Evolutionary conservation across 495 filamentous ascomycete species (phyloP), one percentile per base, ranked within the genome.

Genomic region (Hyphodiscus hymeniophilus): DNA sequence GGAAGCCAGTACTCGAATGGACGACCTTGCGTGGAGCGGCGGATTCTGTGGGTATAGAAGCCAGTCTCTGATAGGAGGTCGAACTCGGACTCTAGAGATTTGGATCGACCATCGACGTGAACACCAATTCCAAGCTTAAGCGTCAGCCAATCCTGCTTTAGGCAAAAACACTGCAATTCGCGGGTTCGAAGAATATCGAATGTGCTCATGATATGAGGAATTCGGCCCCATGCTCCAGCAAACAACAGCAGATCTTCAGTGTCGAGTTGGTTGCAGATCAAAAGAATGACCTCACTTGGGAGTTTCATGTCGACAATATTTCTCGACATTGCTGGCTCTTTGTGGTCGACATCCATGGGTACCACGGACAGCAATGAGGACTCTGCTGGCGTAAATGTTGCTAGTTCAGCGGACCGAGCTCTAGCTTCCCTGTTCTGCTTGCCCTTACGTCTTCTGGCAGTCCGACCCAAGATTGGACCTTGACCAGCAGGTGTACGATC

Each of bases 111-210:
- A 7, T n/a, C 24, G 16, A 65, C 38, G n/a, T 45, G 35, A 31
- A 75, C 67, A 6, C 71, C 72, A 21, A 77, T 61, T 3, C 73
- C 73, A 11, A 77, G 66, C 7, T 67, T 64, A 2, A 55, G 46
- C 5, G 55, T 42, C 22, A 46, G 48, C 50, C 66, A 72, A 38
- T 57, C 59, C 44, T 69, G 56, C 59, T 74, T 75, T 11, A 73
- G 58, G 17, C 64, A 68, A 57, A 73, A 75, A 50, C 74, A 76
- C 38, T 72, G 70, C 2, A 76, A 60, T 45, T 76, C 72, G 18
- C 71, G 63, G 22, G 60, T 57, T 1, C 70, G 64, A 33, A 75
- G 61, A 23, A 73, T 26, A 50, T 75, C 67, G 46, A 62, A 69
- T 15, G 53, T 54, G 6, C 47, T 44, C 12, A 75, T 53, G 16